A percentile compares a stretch with the other conserved stretches of the same genome.
These are phyloP conservation scores for Scleroderma citrinum DNA, from an alignment of 768 basidiomycete genomes.

Conservation along the genomic window DNA sequence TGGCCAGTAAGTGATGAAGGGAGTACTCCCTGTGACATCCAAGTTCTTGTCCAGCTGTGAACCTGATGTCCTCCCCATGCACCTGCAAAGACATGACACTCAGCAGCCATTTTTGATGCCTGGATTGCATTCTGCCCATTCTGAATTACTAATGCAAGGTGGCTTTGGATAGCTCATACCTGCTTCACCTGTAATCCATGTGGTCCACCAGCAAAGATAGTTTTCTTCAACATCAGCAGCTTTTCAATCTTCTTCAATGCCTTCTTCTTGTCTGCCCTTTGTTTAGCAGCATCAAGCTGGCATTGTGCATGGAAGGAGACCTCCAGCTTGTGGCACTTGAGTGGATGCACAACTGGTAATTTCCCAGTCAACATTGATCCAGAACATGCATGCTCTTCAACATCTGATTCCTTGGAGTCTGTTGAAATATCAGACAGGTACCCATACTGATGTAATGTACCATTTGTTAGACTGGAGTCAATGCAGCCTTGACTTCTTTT, in stretches of 20 bases:
- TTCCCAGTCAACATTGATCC: too few relatives aligned
- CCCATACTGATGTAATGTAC: too few relatives aligned
- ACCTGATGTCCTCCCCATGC: constrained; percentile 25
- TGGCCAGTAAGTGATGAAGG: background rate
- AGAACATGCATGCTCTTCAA: too few relatives aligned
- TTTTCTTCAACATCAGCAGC: constrained; percentile 17
- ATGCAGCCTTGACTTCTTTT: too few relatives aligned
- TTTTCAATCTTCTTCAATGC: constrained; percentile 3
- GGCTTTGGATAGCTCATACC: constrained; percentile 22
- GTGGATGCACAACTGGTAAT: too few relatives aligned
- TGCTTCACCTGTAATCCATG: constrained; percentile 24
- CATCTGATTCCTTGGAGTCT: too few relatives aligned
- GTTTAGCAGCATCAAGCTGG: background rate
- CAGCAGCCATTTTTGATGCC: constrained; percentile 16
- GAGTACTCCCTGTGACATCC: background rate
- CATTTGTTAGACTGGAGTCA: too few relatives aligned
- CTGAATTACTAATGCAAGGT: constrained; percentile 25
- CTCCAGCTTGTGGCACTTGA: too few relatives aligned
- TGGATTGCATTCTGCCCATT: constrained; percentile 12
- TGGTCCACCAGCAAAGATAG: constrained; percentile 19
- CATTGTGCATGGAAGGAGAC: background rate
- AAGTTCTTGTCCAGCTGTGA: constrained; percentile 20
- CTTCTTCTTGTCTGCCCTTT: background rate
- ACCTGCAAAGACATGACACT: constrained; percentile 26
- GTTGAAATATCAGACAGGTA: too few relatives aligned